Evolutionary conservation across 2,329 filamentous ascomycete genomes (phyloP), one percentile per base, ranked within the genome.

Genomic region (Scortechinia acanthostroma): DNA sequence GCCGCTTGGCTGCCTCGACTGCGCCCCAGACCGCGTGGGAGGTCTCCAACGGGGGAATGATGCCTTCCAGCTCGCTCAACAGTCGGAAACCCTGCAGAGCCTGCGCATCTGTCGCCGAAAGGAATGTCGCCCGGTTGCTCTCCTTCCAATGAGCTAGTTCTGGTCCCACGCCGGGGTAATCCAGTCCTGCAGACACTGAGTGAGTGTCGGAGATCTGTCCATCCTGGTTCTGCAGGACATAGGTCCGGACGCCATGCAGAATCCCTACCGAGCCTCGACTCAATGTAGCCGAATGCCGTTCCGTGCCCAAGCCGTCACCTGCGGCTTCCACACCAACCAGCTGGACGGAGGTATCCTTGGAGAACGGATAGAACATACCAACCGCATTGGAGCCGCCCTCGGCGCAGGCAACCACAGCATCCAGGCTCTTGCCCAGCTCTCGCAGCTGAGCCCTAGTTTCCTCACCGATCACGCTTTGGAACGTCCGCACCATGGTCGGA

Each of bases 301-400:
- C 63, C 0, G 93, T 97, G 48, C 96, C 86, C 15, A 97, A 60
- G 49, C 93, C 93, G 55, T 97, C 93, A 49, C 93, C 93, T 30
- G 89, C 93, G 13, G 93, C 93, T 70, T 98, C 93, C 2, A 98
- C 91, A 52, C 93, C 93, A 13, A 97, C 73, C 3, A 96, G 77
- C 68, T 91, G 90, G 49, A 98, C 93, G 49, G 75, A 83, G 0
- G 76, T 76, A 56, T 98, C 91, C 35, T 89, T 81, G 50, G 86
- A 76, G 69, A 98, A 98, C 44, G 93, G 93, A 66, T 91, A 94
- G 72, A 98, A 98, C 91, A 97, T 98, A 68, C 93, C 93, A 3
- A 86, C 84, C 2, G 93, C 93, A 61, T 98, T 98, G 62, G 84
- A 91, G 48, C 93, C 93, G 53, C 93, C 93, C 46, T 93, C 93